A percentile compares a stretch with the other conserved stretches of the same genome.
Conservation (phyloP, 371 early-diverging fungal species). For the Encephalitozoon cuniculi region DNA sequence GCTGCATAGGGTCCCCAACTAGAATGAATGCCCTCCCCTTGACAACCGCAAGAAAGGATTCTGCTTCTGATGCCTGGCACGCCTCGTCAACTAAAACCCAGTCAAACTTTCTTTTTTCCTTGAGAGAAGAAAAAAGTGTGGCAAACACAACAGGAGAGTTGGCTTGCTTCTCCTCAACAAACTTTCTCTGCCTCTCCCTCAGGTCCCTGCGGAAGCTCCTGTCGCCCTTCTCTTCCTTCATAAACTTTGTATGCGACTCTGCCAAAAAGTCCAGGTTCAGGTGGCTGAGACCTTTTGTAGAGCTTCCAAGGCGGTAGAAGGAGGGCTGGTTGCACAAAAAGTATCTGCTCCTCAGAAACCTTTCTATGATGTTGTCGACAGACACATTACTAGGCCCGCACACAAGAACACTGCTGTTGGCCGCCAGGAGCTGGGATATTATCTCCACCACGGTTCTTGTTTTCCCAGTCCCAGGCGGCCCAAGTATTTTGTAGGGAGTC, state of each 20-base stretch:
- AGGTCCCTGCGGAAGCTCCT: slow-evolving; percentile 65
- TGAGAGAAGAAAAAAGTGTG: slow-evolving; percentile 60
- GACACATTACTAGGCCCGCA: slow-evolving; percentile 84
- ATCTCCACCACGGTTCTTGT: slow-evolving; percentile 78
- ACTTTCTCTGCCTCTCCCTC: slow-evolving; percentile 66
- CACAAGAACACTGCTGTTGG: slow-evolving; percentile 69
- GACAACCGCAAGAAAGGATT: slow-evolving; percentile 76
- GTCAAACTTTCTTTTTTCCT: slow-evolving; percentile 70
- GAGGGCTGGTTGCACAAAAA: slow-evolving; percentile 63
- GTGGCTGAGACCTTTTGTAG: slow-evolving; percentile 67
- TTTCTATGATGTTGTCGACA: slow-evolving; percentile 64
- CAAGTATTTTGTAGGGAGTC: slow-evolving; percentile 43
- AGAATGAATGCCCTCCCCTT: slow-evolving; percentile 73
- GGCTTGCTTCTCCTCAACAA: slow-evolving; percentile 64
- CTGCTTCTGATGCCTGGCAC: slow-evolving; percentile 81
- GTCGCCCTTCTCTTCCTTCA: slow-evolving; percentile 65
- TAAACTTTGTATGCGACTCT: slow-evolving; percentile 65
- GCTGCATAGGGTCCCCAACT: slow-evolving; percentile 91
- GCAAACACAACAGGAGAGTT: slow-evolving; percentile 63
- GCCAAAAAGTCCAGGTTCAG: slow-evolving; percentile 66
- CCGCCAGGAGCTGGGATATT: slow-evolving; percentile 67
- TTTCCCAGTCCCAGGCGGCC: slow-evolving; percentile 76
- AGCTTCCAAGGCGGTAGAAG: slow-evolving; percentile 75
- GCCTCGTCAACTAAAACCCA: slow-evolving; percentile 89
- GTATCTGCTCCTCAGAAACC: slow-evolving; percentile 68